phyloP scores from a whole-genome alignment of 805 yeast species.

The Schizosaccharomyces octosporus region DNA sequence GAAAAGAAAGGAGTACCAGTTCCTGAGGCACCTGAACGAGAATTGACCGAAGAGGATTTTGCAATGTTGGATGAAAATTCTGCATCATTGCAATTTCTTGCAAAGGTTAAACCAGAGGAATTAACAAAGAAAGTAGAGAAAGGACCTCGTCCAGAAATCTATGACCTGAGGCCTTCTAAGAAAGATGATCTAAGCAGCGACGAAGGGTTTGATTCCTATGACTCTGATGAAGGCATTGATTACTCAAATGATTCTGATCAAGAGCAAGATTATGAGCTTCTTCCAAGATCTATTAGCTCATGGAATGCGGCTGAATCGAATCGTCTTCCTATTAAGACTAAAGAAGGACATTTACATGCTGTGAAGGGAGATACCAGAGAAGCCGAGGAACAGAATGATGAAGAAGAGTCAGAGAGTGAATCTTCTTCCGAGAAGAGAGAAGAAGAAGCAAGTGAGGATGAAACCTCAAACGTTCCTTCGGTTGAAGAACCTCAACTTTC shows the following conservation, averaged over 20 bases:
- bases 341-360: neutral
- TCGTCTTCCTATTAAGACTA: neutral
- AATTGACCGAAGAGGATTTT: neutral
- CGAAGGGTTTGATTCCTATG: neutral
- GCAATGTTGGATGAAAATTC: neutral
- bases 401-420: neutral
- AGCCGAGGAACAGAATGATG: neutral
- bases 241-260: conserved; percentile 1
- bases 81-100: neutral
- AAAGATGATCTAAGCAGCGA: neutral
- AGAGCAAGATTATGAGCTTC: conserved; percentile 3
- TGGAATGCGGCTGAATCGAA: neutral
- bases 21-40: neutral
- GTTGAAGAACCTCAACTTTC: neutral
- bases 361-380: neutral
- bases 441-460: neutral
- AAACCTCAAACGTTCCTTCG: neutral
- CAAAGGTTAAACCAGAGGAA: neutral
- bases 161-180: neutral
- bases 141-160: neutral
- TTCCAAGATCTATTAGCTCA: neutral
- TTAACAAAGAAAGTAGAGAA: neutral
- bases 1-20: neutral
- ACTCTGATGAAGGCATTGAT: neutral
- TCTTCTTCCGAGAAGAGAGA: neutral